Base-by-base conservation (phyloP, 495 filamentous ascomycete genomes). In the Chaetomidium leptoderma region DNA sequence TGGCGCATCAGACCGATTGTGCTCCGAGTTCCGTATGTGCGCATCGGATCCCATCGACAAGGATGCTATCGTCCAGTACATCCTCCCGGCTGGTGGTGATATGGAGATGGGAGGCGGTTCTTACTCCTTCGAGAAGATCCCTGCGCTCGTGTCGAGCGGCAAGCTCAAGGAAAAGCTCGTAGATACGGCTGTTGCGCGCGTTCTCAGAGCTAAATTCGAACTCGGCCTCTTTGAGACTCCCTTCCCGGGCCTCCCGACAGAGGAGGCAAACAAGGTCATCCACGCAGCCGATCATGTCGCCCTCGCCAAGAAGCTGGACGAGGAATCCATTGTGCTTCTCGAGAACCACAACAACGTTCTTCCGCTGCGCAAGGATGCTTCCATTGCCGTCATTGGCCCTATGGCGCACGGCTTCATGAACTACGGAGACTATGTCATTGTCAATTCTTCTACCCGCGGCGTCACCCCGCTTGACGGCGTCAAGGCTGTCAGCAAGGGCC, bases 51-150 rank as follows among this genome's bases (percentile, higher is more conserved):
- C 83, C 0, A 79, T 85, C 33, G 86, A 88, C 53, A 81, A 76
- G 47, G 77, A 80, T 40, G 76, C 82, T 2, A 72, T 89, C 23
- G 60, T 51, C 19, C 42, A 43, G 2, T 57, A 72, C 69, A 81
- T 81, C 6, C 74, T 89, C 35, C 80, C 79, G 5, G 84, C 86
- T 14, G 85, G 86, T n/a, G 83, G 81, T 46, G 85, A 88, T 57
- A 80, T 86, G n/a, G 86, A 89, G 61, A 88, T 89, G 86, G 86
- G 86, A 33, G 86, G 86, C 48, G 86, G 86, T 29, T 84, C 81
- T 19, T 89, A 80, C 72, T 87, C 84, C 66, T 88, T 82, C 63
- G 76, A 81, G 54, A 80, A 76, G 24, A 87, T 89, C 45, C 81
- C 86, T 0, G 73, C 77, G n/a, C 74, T 89, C 21, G 74, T 88